Conservation (phyloP, 1,284 basidiomycete species). For the Tilletiaria anomala region DNA sequence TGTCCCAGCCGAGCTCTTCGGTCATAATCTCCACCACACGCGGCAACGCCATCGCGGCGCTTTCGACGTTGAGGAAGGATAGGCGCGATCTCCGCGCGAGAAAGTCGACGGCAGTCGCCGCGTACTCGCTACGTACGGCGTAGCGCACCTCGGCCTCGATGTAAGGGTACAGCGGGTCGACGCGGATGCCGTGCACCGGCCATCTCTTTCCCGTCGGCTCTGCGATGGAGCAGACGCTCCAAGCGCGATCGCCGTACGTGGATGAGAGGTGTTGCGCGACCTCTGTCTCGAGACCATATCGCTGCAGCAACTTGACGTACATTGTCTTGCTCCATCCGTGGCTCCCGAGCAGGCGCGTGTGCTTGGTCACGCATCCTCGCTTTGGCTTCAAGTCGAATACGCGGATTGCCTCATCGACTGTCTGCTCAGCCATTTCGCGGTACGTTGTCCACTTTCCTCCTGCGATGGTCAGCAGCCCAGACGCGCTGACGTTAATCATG, state of each 20-base stretch:
- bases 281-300: slow-evolving; percentile 65
- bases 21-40: slow-evolving; percentile 82
- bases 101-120: slow-evolving; percentile 75
- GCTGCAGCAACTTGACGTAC: slow-evolving; percentile 92
- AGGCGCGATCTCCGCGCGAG: slow-evolving; percentile 79
- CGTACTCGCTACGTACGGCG: slow-evolving; percentile 79
- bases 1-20: slow-evolving; percentile 65
- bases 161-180: slow-evolving; percentile 66
- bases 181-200: slow-evolving; percentile 71
- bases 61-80: slow-evolving; percentile 81
- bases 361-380: slow-evolving; percentile 58
- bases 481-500: slow-evolving; percentile 70
- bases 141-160: slow-evolving; percentile 89
- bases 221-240: slow-evolving; percentile 67
- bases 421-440: slow-evolving; percentile 82
- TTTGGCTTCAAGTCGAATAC: slow-evolving; percentile 55
- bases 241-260: slow-evolving; percentile 88
- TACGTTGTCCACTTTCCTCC: slow-evolving; percentile 99
- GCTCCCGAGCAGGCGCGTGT: slow-evolving; percentile 72
- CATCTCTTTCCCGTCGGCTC: slow-evolving; percentile 62
- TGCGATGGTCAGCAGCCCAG: slow-evolving; percentile 80
- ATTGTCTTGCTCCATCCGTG: slow-evolving; percentile 90
- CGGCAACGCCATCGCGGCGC: slow-evolving; percentile 69
- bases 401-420: slow-evolving; percentile 73
- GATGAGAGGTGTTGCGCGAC: slow-evolving; percentile 86